phyloP scores from a whole-genome alignment of 2,329 filamentous ascomycete genomes.

The Colletotrichum cordylinicola region DNA sequence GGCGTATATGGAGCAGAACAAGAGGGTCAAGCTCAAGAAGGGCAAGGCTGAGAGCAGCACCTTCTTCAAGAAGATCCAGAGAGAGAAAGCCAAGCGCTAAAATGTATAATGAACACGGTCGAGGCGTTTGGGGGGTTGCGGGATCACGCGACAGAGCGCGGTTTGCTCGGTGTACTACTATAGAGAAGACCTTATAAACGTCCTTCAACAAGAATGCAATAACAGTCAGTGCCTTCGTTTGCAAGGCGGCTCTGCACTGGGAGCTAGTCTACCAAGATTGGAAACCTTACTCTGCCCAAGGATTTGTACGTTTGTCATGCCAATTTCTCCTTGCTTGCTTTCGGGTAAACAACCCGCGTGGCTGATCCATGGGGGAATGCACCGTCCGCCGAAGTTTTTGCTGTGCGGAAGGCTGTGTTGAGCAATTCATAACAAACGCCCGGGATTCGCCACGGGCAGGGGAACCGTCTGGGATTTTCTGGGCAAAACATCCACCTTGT shows the following conservation, averaged over 20 bases:
- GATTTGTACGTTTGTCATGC: background rate
- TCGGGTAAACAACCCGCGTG: background rate
- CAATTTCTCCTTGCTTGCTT: background rate
- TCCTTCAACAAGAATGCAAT: background rate
- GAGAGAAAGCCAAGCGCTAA: slow-evolving; percentile 53
- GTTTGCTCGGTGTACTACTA: background rate
- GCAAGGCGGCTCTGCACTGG: background rate
- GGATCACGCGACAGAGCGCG: background rate
- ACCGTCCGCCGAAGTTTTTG: background rate
- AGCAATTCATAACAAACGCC: background rate
- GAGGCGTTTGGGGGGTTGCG: background rate
- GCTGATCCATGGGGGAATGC: background rate
- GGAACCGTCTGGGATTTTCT: background rate
- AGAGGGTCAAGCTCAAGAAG: slow-evolving; percentile 68
- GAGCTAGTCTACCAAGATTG: background rate
- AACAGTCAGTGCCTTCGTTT: background rate
- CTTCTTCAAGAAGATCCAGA: slow-evolving; percentile 71
- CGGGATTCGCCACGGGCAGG: background rate
- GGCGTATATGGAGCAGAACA: slow-evolving; percentile 91
- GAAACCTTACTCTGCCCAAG: background rate
- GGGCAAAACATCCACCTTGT: background rate
- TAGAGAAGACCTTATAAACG: background rate
- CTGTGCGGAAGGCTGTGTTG: background rate
- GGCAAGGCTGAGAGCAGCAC: slow-evolving; percentile 67
- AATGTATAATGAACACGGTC: slow-evolving; percentile 1